Evolutionary conservation across 371 early-diverging fungal species (phyloP).

Genomic region (Parasitella parasitica): DNA sequence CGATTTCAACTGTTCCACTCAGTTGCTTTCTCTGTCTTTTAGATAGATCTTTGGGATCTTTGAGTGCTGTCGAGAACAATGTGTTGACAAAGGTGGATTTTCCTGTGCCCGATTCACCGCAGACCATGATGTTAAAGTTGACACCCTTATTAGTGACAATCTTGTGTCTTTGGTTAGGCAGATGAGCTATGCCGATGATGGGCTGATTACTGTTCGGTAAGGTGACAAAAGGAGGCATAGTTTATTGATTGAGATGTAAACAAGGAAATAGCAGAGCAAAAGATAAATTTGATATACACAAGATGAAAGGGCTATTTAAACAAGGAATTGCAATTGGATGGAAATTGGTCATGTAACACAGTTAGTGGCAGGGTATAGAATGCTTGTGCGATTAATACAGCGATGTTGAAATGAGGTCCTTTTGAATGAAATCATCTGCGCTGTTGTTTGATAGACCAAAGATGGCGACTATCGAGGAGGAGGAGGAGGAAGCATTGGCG

Average conservation of each 20-base stretch:
- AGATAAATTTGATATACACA: background rate
- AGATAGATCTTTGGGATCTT: slow-evolving; percentile 60
- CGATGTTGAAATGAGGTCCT: slow-evolving; percentile 32
- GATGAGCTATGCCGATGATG: slow-evolving; percentile 94
- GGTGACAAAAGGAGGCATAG: slow-evolving; percentile 53
- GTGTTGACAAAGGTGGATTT: slow-evolving; percentile 89
- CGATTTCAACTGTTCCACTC: slow-evolving; percentile 82
- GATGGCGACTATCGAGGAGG: slow-evolving; percentile 2
- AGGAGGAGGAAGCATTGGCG: background rate
- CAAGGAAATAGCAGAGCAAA: slow-evolving; percentile 1
- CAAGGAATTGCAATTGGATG: slow-evolving; percentile 6
- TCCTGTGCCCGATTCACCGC: slow-evolving; percentile 75
- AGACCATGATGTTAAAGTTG: slow-evolving; percentile 94
- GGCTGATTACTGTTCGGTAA: slow-evolving; percentile 29
- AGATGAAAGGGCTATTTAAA: slow-evolving; percentile 4
- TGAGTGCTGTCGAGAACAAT: slow-evolving; percentile 70
- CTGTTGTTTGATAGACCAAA: slow-evolving; percentile 31
- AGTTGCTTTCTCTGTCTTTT: slow-evolving; percentile 57
- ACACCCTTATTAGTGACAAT: slow-evolving; percentile 91
- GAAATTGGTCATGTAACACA: background rate
- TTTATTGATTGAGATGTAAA: slow-evolving; percentile 9
- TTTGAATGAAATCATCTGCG: slow-evolving; percentile 40
- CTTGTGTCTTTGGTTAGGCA: slow-evolving; percentile 97
- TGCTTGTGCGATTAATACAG: slow-evolving; percentile 24
- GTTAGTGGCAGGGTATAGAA: slow-evolving; percentile 1